These are phyloP conservation scores for Leccinum rimulosum DNA, from an alignment of 768 basidiomycete species.

Conservation along the genomic window DNA sequence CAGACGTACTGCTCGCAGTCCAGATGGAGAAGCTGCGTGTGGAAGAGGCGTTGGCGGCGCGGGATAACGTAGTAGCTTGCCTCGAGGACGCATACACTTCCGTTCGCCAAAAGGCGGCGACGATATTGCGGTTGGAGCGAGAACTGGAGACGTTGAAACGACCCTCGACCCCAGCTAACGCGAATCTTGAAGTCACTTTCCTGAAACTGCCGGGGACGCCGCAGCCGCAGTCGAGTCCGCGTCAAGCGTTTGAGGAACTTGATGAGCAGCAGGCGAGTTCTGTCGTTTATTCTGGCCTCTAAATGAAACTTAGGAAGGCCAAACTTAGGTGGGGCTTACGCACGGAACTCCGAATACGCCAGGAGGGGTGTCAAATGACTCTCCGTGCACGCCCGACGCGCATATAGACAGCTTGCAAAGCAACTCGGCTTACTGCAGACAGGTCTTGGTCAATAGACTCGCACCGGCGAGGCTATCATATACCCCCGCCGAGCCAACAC, in stretches of 20 bases:
- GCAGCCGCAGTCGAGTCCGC: background rate
- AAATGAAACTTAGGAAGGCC: background rate
- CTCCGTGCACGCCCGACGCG: slow-evolving; percentile 21
- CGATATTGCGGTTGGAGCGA: slow-evolving; percentile 47
- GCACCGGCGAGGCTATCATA: slow-evolving; percentile 1
- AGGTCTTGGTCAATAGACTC: slow-evolving; percentile 10
- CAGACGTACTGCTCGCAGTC: slow-evolving; percentile 54
- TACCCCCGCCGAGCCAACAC: background rate
- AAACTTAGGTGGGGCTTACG: background rate
- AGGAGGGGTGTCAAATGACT: background rate
- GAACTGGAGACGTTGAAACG: slow-evolving; percentile 33
- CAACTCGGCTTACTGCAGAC: slow-evolving; percentile 26
- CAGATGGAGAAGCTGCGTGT: slow-evolving; percentile 52
- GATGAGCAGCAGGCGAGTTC: slow-evolving; percentile 5
- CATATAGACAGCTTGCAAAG: slow-evolving; percentile 24
- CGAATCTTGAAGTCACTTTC: background rate
- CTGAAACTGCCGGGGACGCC: background rate
- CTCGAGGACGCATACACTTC: slow-evolving; percentile 59
- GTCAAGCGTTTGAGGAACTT: background rate
- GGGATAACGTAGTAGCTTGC: slow-evolving; percentile 58
- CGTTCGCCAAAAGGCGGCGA: slow-evolving; percentile 56
- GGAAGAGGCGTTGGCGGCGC: slow-evolving; percentile 56
- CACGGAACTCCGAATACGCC: background rate
- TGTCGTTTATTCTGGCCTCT: background rate
- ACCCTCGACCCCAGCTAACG: slow-evolving; percentile 21